phyloP scores from a whole-genome alignment of 306 rosid species.

The Cucurbita ficifolia region DNA sequence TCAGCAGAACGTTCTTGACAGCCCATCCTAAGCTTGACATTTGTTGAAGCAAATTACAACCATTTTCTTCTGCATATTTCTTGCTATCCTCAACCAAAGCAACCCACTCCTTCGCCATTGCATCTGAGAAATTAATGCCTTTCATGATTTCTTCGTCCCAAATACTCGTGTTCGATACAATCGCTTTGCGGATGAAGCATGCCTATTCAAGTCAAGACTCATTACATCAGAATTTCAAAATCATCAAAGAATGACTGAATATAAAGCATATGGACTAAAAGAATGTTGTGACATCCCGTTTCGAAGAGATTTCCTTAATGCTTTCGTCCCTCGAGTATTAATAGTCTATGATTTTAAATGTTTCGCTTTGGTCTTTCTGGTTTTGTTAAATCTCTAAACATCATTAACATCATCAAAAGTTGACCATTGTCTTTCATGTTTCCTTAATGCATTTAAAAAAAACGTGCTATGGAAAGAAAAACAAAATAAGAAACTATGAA shows the following conservation, averaged over 20 bases:
- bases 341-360: background rate
- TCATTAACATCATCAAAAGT: no score
- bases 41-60: slow-evolving; percentile 31
- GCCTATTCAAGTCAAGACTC: slow-evolving; percentile 24
- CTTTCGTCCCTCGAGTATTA: background rate
- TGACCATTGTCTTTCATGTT: no score
- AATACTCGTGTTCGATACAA: slow-evolving; percentile 17
- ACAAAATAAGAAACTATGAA: no score
- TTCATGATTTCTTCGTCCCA: slow-evolving; percentile 20
- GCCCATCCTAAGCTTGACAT: slow-evolving; percentile 54
- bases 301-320: background rate
- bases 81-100: slow-evolving; percentile 44
- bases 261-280: background rate
- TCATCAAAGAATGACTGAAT: background rate
- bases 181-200: slow-evolving; percentile 42
- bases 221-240: background rate
- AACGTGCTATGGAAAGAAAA: no score
- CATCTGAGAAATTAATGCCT: slow-evolving; percentile 21
- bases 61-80: slow-evolving; percentile 32
- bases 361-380: background rate
- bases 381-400: no score
- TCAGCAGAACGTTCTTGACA: slow-evolving; percentile 44
- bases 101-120: slow-evolving; percentile 37
- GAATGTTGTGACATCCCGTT: background rate
- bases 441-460: no score